These are phyloP conservation scores for Protea cynaroides DNA, from an alignment of 164 flowering plant species.

Conservation along the genomic window DNA sequence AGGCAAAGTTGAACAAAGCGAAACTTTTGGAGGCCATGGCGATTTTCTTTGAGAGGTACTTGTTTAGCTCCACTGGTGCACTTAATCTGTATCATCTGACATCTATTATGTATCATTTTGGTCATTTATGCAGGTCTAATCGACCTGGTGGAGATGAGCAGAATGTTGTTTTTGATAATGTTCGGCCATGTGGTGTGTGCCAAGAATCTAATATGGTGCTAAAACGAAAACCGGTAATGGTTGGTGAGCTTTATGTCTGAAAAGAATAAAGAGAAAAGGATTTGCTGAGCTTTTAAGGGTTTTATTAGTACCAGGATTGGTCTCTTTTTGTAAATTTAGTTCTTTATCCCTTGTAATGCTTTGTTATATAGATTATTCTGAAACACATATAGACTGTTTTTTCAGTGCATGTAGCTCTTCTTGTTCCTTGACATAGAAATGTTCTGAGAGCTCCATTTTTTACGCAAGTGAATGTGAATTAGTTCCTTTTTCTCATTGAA, in stretches of 20 bases:
- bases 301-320: too few relatives aligned
- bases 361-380: too few relatives aligned
- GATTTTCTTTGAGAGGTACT: slow-evolving; percentile 50
- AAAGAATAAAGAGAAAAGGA: too few relatives aligned
- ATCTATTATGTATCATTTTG: neutral
- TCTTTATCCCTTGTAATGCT: too few relatives aligned
- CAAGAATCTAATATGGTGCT: slow-evolving; percentile 77
- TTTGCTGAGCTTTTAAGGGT: too few relatives aligned
- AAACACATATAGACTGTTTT: too few relatives aligned
- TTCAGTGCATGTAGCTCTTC: too few relatives aligned
- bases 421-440: too few relatives aligned
- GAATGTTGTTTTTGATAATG: slow-evolving; percentile 44
- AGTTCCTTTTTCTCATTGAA: too few relatives aligned
- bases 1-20: slow-evolving; percentile 75
- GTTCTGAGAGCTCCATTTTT: too few relatives aligned
- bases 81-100: neutral
- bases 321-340: too few relatives aligned
- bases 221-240: slow-evolving; percentile 54
- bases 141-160: slow-evolving; percentile 54
- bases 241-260: neutral
- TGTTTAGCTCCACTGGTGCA: neutral
- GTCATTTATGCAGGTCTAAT: slow-evolving; percentile 38
- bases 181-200: slow-evolving; percentile 66
- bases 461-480: too few relatives aligned
- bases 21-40: slow-evolving; percentile 92